Conservation (phyloP, 1,284 basidiomycete genomes). For the Polyporus tsugae region DNA sequence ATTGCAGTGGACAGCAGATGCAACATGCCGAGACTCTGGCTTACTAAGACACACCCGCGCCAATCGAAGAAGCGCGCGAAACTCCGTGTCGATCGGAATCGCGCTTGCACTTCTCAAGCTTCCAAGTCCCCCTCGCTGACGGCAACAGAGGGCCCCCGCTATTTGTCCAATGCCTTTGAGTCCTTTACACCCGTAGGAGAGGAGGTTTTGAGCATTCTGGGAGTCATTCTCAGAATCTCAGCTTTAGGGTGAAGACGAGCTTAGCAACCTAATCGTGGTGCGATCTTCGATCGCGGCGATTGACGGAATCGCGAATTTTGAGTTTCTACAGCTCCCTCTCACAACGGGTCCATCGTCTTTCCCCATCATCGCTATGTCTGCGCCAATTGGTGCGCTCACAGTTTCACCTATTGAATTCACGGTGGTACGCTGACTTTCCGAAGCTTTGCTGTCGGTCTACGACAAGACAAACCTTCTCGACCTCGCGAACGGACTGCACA, state of each 20-base stretch:
- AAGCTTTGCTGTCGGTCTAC: slow-evolving; percentile 95
- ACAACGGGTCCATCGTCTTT: not conserved
- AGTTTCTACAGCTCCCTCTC: slow-evolving; percentile 13
- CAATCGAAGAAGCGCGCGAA: not conserved
- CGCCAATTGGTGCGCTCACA: slow-evolving; percentile 44
- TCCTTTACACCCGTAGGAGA: not conserved
- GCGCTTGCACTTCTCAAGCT: not conserved
- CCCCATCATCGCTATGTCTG: slow-evolving; percentile 40
- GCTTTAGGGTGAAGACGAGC: not conserved
- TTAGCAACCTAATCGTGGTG: slow-evolving; percentile 24
- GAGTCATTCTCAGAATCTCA: not conserved
- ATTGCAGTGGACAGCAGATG: not conserved
- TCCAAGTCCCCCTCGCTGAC: not conserved
- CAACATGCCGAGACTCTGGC: not conserved
- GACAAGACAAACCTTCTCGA: slow-evolving; percentile 95
- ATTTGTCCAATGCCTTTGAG: not conserved
- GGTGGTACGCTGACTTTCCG: slow-evolving; percentile 16
- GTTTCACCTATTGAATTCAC: not conserved
- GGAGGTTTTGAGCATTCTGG: not conserved
- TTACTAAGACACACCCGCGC: not conserved
- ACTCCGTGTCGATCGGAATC: not conserved
- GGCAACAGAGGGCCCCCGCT: not conserved
- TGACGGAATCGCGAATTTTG: slow-evolving; percentile 28
- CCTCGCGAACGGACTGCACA: slow-evolving; percentile 85
- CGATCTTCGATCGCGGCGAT: slow-evolving; percentile 31